A percentile compares a stretch with the other conserved stretches of the same genome.
phyloP scores from a whole-genome alignment of 177 flowering plant genomes.

The Telopea speciosissima region DNA sequence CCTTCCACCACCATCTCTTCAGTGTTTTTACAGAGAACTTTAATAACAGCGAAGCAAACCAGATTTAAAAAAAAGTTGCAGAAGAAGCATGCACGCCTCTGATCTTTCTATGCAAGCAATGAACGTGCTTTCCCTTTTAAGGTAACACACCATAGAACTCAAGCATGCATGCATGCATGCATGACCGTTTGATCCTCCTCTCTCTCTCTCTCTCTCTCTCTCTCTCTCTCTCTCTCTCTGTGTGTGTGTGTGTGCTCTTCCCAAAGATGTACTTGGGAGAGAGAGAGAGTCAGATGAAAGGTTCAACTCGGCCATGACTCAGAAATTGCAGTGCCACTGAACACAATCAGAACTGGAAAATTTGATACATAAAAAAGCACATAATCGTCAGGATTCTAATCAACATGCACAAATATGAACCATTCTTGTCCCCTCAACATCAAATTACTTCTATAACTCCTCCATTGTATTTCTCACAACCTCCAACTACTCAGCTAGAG shows the following conservation, averaged over 20 bases:
- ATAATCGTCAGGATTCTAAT: not conserved
- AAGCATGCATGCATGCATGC: conserved; percentile 11
- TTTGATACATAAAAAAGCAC: not conserved
- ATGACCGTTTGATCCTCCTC: conserved; percentile 6
- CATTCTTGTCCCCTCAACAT: conserved; percentile 4
- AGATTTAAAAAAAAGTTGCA: not conserved
- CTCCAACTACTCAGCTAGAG: not conserved
- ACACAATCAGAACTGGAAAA: no score
- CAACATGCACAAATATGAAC: conserved; percentile 16
- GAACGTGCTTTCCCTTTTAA: not conserved
- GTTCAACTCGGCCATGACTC: not conserved
- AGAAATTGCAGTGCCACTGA: not conserved
- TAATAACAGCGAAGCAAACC: not conserved
- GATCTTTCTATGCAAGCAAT: not conserved
- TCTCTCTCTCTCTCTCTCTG: no score
- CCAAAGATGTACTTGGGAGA: not conserved
- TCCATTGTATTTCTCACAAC: not conserved
- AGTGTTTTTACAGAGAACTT: not conserved
- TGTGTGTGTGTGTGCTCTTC: not conserved
- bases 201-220: no score
- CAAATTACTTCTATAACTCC: not conserved
- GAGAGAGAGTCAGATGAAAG: not conserved
- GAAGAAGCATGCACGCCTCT: not conserved
- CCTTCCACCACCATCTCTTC: not conserved
- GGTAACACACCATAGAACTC: not conserved